Percentiles rank a stretch among this genome's conserved stretches.
phyloP scores from a whole-genome alignment of 129 eudicot genomes.

The Pseudognaphalium luteoalbum region DNA sequence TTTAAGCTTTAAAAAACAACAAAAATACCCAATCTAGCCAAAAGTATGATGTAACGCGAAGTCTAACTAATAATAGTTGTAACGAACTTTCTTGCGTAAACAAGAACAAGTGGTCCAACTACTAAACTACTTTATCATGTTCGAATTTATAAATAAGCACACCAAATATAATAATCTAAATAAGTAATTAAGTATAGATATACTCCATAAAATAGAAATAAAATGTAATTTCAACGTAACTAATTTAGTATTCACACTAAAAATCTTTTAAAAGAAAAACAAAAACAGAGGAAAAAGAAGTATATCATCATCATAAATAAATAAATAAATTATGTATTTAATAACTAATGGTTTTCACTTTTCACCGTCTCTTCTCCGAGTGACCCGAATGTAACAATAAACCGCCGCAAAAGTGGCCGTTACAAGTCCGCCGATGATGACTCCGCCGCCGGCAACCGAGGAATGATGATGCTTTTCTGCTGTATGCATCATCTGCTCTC shows the following conservation, averaged over 20 bases:
- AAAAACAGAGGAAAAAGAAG: not conserved
- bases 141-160: not conserved
- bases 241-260: conserved; percentile 22
- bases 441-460: conserved; percentile 65
- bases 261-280: not conserved
- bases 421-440: conserved; percentile 64
- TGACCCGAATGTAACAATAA: conserved; percentile 68
- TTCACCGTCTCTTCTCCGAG: conserved; percentile 41
- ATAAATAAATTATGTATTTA: not conserved
- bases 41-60: too few relatives aligned
- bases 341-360: conserved; percentile 19
- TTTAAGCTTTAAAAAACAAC: too few relatives aligned
- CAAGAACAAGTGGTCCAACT: too few relatives aligned
- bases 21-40: too few relatives aligned
- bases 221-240: not conserved
- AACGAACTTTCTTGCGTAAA: too few relatives aligned
- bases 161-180: not conserved
- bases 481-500: conserved; percentile 10
- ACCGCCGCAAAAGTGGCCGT: conserved; percentile 61
- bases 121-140: too few relatives aligned
- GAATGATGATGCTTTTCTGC: conserved; percentile 41
- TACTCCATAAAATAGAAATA: not conserved
- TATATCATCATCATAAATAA: not conserved
- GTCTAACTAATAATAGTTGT: too few relatives aligned
- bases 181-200: not conserved